Evolutionary conservation across 257 asterid species (phyloP).

Genomic region (Lycium ferocissimum): DNA sequence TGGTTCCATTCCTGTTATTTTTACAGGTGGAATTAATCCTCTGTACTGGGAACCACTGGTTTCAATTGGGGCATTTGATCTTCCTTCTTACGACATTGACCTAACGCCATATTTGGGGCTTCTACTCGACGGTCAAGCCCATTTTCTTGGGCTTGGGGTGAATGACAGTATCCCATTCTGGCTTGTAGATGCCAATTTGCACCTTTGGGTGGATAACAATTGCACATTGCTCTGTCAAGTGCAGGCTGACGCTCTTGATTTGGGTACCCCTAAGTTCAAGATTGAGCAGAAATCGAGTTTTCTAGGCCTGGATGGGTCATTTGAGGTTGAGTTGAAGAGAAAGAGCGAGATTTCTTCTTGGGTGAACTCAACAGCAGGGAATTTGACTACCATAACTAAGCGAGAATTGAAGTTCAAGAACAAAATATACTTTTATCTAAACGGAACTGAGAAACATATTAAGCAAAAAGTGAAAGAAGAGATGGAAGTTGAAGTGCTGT

Average conservation of each 20-base stretch:
- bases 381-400: conserved; percentile 51
- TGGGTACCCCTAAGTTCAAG: conserved; percentile 40
- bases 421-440: conserved; percentile 43
- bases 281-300: conserved; percentile 46
- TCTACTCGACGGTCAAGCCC: conserved; percentile 65
- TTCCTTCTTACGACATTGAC: conserved; percentile 81
- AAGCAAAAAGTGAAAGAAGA: conserved; percentile 57
- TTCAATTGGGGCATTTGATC: conserved; percentile 81
- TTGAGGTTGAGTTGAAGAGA: conserved; percentile 58
- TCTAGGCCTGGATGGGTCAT: conserved; percentile 57
- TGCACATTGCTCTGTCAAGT: conserved; percentile 42
- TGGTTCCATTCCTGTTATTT: conserved; percentile 83
- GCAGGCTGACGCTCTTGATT: conserved; percentile 50
- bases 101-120: conserved; percentile 70
- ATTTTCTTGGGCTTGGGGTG: conserved; percentile 61
- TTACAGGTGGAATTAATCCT: conserved; percentile 82
- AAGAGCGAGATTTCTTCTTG: conserved; percentile 64
- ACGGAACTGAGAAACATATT: conserved; percentile 58
- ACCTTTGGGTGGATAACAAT: conserved; percentile 73
- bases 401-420: conserved; percentile 56
- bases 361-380: conserved; percentile 76
- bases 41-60: conserved; percentile 86
- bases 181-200: conserved; percentile 85
- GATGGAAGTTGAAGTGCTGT: conserved; percentile 42
- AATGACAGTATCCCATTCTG: conserved; percentile 67